phyloP scores from a whole-genome alignment of 23 red algal genomes.

The Gracilariopsis chorda region DNA sequence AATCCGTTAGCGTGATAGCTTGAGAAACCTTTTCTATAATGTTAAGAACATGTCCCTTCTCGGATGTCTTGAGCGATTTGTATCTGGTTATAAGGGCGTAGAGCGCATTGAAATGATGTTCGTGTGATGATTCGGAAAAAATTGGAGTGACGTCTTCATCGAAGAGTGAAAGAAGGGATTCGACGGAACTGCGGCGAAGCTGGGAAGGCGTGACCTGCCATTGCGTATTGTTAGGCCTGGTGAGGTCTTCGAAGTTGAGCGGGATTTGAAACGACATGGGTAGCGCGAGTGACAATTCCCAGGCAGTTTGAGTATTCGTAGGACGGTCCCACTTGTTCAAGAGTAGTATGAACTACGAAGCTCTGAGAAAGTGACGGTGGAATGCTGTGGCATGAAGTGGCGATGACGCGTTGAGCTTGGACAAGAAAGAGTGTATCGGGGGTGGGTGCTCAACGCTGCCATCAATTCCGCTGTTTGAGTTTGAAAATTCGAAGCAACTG shows the following conservation, averaged over 20 bases:
- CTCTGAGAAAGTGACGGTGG: neutral
- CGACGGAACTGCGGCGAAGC: neutral
- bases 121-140: neutral
- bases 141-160: neutral
- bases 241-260: slow-evolving; percentile 42
- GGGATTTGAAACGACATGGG: slow-evolving; percentile 44
- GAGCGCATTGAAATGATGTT: slow-evolving; percentile 20
- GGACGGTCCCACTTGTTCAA: too few relatives aligned
- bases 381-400: neutral
- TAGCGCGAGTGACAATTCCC: neutral
- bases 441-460: too few relatives aligned
- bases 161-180: neutral
- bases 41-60: neutral
- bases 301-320: too few relatives aligned
- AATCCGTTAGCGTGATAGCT: neutral
- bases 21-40: neutral
- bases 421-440: neutral
- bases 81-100: slow-evolving; percentile 34
- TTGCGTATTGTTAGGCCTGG: neutral
- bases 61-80: neutral
- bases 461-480: neutral
- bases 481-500: neutral
- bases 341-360: neutral
- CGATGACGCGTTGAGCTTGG: neutral
- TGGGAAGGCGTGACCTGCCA: neutral